Conservation (phyloP, 2,329 filamentous ascomycete genomes). For the Scolecobasidium constrictum region DNA sequence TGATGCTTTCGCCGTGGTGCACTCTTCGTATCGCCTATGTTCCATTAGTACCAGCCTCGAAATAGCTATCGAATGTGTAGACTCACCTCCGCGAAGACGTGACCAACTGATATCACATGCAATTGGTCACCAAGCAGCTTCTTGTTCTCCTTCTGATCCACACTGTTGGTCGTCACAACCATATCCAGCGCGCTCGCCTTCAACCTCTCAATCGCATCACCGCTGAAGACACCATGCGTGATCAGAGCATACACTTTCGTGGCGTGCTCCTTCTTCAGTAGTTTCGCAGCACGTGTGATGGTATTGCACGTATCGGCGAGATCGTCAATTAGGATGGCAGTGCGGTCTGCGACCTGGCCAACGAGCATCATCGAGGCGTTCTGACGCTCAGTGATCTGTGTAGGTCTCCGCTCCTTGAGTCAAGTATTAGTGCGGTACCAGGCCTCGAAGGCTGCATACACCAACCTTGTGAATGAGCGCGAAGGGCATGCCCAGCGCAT, state of each 20-base stretch:
- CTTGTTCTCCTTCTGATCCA: slow-evolving; percentile 76
- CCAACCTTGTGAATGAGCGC: slow-evolving; percentile 94
- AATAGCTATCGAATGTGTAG: not conserved
- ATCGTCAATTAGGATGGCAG: slow-evolving; percentile 88
- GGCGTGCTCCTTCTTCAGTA: slow-evolving; percentile 91
- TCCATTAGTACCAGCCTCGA: slow-evolving; percentile 13
- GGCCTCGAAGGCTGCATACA: slow-evolving; percentile 7
- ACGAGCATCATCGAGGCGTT: slow-evolving; percentile 88
- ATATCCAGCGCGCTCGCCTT: slow-evolving; percentile 89
- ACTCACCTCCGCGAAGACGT: slow-evolving; percentile 75
- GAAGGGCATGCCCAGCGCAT: slow-evolving; percentile 87
- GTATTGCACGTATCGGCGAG: slow-evolving; percentile 94
- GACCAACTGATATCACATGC: slow-evolving; percentile 80
- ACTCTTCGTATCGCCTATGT: slow-evolving; percentile 74
- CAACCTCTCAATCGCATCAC: slow-evolving; percentile 87
- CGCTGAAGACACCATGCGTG: slow-evolving; percentile 90
- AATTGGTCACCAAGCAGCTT: slow-evolving; percentile 69
- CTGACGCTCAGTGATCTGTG: slow-evolving; percentile 72
- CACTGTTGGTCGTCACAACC: slow-evolving; percentile 89
- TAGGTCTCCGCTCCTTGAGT: slow-evolving; percentile 71
- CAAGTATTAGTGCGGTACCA: slow-evolving; percentile 9
- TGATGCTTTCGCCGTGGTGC: slow-evolving; percentile 96
- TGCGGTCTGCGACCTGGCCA: slow-evolving; percentile 68
- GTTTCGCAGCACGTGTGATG: slow-evolving; percentile 88
- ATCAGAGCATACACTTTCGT: slow-evolving; percentile 81